These are phyloP conservation scores for Trametes versicolor DNA, from an alignment of 1,284 basidiomycete genomes.

Conservation along the genomic window DNA sequence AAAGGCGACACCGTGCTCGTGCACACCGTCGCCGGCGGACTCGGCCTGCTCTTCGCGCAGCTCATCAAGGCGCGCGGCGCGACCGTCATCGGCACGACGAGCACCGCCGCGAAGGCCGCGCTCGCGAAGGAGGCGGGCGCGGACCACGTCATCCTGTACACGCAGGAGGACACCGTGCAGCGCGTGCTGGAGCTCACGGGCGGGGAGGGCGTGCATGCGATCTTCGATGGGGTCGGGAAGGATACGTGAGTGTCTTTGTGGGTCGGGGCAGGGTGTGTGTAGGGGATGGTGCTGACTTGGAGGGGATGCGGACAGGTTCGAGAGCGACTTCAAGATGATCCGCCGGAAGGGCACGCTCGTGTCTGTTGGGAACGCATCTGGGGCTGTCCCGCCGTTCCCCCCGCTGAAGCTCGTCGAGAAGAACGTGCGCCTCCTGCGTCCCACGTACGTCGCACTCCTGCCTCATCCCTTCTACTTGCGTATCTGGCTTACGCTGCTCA, in stretches of 20 bases:
- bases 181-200: slow-evolving; percentile 83
- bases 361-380: slow-evolving; percentile 94
- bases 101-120: slow-evolving; percentile 85
- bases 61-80: slow-evolving; percentile 78
- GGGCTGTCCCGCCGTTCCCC: slow-evolving; percentile 78
- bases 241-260: slow-evolving; percentile 70
- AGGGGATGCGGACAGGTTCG: slow-evolving; percentile 62
- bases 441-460: slow-evolving; percentile 60
- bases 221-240: slow-evolving; percentile 96
- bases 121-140: slow-evolving; percentile 86
- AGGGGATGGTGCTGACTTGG: slow-evolving; percentile 5
- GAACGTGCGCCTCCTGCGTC: slow-evolving; percentile 84
- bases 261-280: slow-evolving; percentile 1
- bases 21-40: slow-evolving; percentile 92
- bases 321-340: slow-evolving; percentile 84
- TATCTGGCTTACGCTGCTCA: neutral
- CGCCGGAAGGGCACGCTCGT: slow-evolving; percentile 87
- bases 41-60: slow-evolving; percentile 72
- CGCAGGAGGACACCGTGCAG: slow-evolving; percentile 73
- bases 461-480: neutral
- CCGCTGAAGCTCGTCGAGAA: slow-evolving; percentile 83
- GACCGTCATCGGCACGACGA: slow-evolving; percentile 94
- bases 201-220: slow-evolving; percentile 85
- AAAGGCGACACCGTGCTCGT: slow-evolving; percentile 80
- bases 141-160: slow-evolving; percentile 88